Percentiles rank a stretch among this genome's conserved stretches.
Conservation (phyloP, 139 green algal species). For the Eudorina sp. region DNA sequence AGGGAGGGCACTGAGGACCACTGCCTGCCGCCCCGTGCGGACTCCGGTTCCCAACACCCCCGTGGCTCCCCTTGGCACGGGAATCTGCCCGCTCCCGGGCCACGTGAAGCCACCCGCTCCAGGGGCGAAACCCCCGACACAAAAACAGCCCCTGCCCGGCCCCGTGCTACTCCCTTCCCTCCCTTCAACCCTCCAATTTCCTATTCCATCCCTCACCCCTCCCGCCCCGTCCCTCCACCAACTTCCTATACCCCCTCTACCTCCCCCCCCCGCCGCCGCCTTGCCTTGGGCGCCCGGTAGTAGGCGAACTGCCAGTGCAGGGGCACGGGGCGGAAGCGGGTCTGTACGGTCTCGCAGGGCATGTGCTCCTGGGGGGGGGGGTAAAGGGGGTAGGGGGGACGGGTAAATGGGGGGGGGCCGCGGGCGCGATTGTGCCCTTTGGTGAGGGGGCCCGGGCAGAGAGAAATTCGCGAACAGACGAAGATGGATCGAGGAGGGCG, state of each 20-base stretch:
- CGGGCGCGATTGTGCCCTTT: neutral
- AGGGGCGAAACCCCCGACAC: too few species aligned
- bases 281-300: conserved; percentile 36
- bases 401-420: neutral
- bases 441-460: too few species aligned
- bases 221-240: too few species aligned
- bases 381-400: neutral
- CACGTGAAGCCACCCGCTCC: too few species aligned
- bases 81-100: too few species aligned
- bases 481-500: too few species aligned
- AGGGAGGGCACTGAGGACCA: too few species aligned
- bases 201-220: neutral
- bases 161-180: neutral
- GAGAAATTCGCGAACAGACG: too few species aligned
- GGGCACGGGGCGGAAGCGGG: conserved; percentile 90
- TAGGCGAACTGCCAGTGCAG: conserved; percentile 92
- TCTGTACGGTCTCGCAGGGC: conserved; percentile 83
- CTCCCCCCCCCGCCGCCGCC: neutral
- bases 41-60: too few species aligned
- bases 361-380: conserved; percentile 75
- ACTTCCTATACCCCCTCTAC: neutral
- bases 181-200: neutral
- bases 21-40: too few species aligned
- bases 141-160: neutral
- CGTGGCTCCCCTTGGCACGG: too few species aligned